Percentiles rank a stretch among this genome's conserved stretches.
Evolutionary conservation across 768 basidiomycete species (phyloP).

Genomic region (Pleurotus sapidus): DNA sequence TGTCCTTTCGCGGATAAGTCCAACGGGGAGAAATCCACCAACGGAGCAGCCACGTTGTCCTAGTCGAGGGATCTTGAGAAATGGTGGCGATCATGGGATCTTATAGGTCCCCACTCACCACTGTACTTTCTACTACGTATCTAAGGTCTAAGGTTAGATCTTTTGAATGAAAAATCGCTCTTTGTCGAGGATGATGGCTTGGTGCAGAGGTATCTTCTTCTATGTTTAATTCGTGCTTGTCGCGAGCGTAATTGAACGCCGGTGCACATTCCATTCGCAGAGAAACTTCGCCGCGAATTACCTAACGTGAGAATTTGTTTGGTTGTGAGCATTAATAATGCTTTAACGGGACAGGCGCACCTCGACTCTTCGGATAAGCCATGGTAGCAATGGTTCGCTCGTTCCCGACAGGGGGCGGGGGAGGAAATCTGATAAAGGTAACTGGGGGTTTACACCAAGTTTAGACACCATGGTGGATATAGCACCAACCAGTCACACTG

Average conservation of each 20-base stretch:
- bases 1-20: slow-evolving; percentile 74
- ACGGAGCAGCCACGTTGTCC: slow-evolving; percentile 48
- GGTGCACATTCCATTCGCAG: slow-evolving; percentile 89
- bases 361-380: slow-evolving; percentile 84
- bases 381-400: slow-evolving; percentile 69
- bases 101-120: slow-evolving; percentile 16
- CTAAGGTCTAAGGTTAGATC: slow-evolving; percentile 71
- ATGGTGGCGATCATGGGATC: not conserved
- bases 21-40: slow-evolving; percentile 54
- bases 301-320: slow-evolving; percentile 30
- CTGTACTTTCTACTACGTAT: slow-evolving; percentile 59
- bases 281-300: slow-evolving; percentile 80
- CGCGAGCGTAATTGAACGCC: slow-evolving; percentile 92
- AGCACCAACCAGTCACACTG: slow-evolving; percentile 63
- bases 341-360: slow-evolving; percentile 21
- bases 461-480: too few relatives aligned
- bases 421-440: slow-evolving; percentile 57
- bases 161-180: slow-evolving; percentile 60
- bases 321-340: not conserved
- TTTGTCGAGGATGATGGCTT: slow-evolving; percentile 37
- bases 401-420: slow-evolving; percentile 53
- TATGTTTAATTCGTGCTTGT: slow-evolving; percentile 63
- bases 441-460: too few relatives aligned
- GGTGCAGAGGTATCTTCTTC: slow-evolving; percentile 40
- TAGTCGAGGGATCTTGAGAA: slow-evolving; percentile 7